Base-by-base conservation (phyloP, 179 eudicot species). In the Carnegiea gigantea region DNA sequence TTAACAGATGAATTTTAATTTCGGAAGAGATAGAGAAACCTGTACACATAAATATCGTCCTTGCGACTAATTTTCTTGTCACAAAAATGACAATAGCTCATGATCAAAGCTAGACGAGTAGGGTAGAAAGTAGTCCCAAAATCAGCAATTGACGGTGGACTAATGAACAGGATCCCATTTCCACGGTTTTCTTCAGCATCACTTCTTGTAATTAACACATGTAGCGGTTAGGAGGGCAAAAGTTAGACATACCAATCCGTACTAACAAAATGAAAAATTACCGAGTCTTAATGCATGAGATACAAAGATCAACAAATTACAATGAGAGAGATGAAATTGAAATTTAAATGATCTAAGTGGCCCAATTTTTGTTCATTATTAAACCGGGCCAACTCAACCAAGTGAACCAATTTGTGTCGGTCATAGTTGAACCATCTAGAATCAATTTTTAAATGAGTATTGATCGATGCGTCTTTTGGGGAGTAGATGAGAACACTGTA, bases 51-150 rank as follows among this genome's bases (percentile, higher is more conserved):
- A 28, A 82, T 70, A 40, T 82, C 80, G 40, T 77, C 30, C 2
- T 26, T 33, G 24, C 48, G 75, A 67, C 18, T 59, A 36, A 82
- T 74, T 40, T 18, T 40, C 77, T 77, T 82, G 5, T 10, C 51
- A 59, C 84, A 82, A 10, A 15, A 70, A 71, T 82, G 72, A 21
- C 84, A 82, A 21, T 68, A 38, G 59, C 70, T 82, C 80, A 82
- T 36, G 60, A 51, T 51, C 57, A 51, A 70, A 77, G 38, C 57
- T 17, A 18, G 43, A 40, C 72, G 54, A 10, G 84, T 12, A 28
- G 77, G 59, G n/a, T 38, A 82, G 20, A 38, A 36, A 33, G 44
- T 40, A 7, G 44, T 12, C 5, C 46, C 15, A 40, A 65, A 46
- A 26, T 70, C 33, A 5, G 67, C 13, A 33, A 9, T 23, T 20